These are phyloP conservation scores for Trichoderma polysporum DNA, from an alignment of 2,329 filamentous ascomycete genomes.

Conservation along the genomic window DNA sequence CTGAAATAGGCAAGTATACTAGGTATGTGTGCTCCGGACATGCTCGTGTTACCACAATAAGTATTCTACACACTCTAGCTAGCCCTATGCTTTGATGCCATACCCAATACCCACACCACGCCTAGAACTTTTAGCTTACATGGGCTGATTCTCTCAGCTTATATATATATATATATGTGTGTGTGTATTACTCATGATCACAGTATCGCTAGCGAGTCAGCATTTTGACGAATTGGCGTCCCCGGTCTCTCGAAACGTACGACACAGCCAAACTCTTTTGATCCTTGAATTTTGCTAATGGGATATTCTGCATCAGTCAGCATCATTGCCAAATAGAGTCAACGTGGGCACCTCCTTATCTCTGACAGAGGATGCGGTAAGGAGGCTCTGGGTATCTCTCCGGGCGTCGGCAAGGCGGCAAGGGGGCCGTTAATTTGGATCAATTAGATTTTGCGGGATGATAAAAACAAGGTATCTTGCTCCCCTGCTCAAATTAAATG, in stretches of 20 bases:
- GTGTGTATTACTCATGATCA: background rate
- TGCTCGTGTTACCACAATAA: conserved; percentile 6
- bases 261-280: background rate
- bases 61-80: background rate
- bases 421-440: background rate
- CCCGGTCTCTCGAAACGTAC: background rate
- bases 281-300: background rate
- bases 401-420: background rate
- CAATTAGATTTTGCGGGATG: background rate
- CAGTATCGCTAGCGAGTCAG: too few species aligned
- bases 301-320: background rate
- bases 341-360: background rate
- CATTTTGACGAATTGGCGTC: background rate
- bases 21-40: too few species aligned
- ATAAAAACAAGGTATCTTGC: background rate
- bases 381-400: background rate
- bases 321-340: background rate
- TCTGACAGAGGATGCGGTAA: too few species aligned
- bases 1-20: background rate
- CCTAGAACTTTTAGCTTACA: background rate
- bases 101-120: background rate
- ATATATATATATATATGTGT: too few species aligned
- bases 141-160: background rate
- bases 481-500: background rate
- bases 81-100: background rate